Evolutionary conservation across 257 asterid genomes (phyloP), one percentile per base, ranked within the genome.

Genomic region (Voacanga thouarsii): DNA sequence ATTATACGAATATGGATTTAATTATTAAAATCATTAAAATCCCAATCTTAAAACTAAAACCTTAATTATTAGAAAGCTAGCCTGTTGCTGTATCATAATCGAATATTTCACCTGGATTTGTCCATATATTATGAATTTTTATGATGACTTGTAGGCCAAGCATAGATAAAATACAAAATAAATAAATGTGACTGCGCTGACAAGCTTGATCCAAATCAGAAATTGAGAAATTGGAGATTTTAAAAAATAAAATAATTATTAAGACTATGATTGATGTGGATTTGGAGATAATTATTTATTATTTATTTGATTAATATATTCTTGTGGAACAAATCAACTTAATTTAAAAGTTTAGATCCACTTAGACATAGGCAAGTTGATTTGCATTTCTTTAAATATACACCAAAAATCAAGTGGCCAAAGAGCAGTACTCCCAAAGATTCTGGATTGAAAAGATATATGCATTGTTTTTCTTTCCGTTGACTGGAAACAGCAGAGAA

Each of bases 31-130:
- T 49, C 3, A 59, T 59, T 23, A 59, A 59, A 59, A 59, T 8
- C 9, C 15, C 12, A 59, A 23, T 8, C 65, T 30, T 59, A n/a
- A 60, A 24, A 61, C 10, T 1, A 61, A 61, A 61, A 26, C 41
- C 19, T 24, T 24, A 61, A 61, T 61, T 24, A 26, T 61, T 26
- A 56, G 63, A 56, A 21, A 56, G 3, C 63, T 56, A 56, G 63
- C 63, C 63, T 56, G 63, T 56, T 23, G 5, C 26, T 19, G 6
- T 10, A 19, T 21, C 37, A 63, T 14, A 63, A 30, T 12, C 7
- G 45, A 65, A 33, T 65, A 65, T 65, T 65, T 65, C 28, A 33
- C 71, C 71, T 65, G 45, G 44, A 65, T 65, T n/a, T 65, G 71
- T 33, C 16, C n/a, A 14, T 33, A 63, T 28, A 63, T 7, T 14